Conservation (phyloP, 345 rosid genomes). For the Carallia pectinifolia region DNA sequence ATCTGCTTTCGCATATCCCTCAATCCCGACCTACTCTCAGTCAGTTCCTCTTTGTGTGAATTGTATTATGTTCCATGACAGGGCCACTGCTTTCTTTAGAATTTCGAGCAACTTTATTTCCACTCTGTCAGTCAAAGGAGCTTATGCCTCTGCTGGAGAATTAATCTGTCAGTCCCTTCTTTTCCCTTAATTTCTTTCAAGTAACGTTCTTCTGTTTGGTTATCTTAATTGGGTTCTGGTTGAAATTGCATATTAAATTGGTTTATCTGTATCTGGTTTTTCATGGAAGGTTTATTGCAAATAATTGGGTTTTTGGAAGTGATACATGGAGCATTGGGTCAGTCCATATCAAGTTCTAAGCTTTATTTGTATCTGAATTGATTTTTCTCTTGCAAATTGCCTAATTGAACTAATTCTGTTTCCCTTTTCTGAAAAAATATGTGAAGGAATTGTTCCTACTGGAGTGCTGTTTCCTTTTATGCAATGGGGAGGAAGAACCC, state of each 20-base stretch:
- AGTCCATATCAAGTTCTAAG: background rate
- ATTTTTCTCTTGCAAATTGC: background rate
- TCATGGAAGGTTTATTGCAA: constrained; percentile 55
- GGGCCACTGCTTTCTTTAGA: constrained; percentile 51
- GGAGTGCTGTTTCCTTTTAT: constrained; percentile 71
- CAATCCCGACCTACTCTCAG: background rate
- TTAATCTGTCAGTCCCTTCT: constrained; percentile 43
- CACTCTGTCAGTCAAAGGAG: constrained; percentile 41
- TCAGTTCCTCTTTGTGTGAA: background rate
- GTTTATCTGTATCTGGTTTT: background rate
- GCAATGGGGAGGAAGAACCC: constrained; percentile 86
- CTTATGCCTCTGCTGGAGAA: constrained; percentile 67
- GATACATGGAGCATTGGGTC: constrained; percentile 81
- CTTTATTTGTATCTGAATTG: background rate
- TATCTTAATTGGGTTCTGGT: background rate
- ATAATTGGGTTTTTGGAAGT: constrained; percentile 62
- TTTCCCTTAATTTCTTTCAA: background rate
- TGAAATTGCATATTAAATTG: background rate
- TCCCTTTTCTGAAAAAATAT: constrained; percentile 5
- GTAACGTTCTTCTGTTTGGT: background rate
- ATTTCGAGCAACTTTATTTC: constrained; percentile 34
- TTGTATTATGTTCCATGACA: constrained; percentile 11
- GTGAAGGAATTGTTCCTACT: constrained; percentile 75
- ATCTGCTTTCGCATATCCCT: background rate
- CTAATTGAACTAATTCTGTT: constrained; percentile 9